Evolutionary conservation across 192 early-diverging fungal genomes (phyloP).

Genomic region (Podila epigama): DNA sequence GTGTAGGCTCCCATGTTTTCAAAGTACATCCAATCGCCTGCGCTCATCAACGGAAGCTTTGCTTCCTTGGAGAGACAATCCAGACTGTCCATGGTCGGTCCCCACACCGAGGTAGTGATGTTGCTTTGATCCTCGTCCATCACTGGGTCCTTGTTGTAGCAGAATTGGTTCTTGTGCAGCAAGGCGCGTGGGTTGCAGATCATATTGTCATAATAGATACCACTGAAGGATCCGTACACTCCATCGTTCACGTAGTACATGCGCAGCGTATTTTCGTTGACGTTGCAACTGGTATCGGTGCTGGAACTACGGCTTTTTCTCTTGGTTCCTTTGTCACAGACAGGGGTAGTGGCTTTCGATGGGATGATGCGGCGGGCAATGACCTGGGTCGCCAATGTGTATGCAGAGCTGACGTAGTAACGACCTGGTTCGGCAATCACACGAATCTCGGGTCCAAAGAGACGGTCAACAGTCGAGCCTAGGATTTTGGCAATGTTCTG

Average conservation of each 20-base stretch:
- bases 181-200: slow-evolving; percentile 64
- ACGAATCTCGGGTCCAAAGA: slow-evolving; percentile 85
- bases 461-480: slow-evolving; percentile 75
- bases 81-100: slow-evolving; percentile 99
- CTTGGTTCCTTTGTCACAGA: no score
- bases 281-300: background rate
- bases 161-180: background rate
- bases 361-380: slow-evolving; percentile 87
- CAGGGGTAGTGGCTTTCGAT: no score
- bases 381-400: slow-evolving; percentile 92
- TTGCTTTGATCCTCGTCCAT: no score
- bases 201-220: slow-evolving; percentile 96
- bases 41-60: slow-evolving; percentile 80
- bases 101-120: slow-evolving; percentile 95
- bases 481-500: slow-evolving; percentile 81
- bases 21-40: slow-evolving; percentile 97
- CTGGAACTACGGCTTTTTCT: no score
- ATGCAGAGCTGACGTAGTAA: slow-evolving; percentile 94
- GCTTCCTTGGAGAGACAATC: slow-evolving; percentile 83
- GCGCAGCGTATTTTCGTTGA: slow-evolving; percentile 4
- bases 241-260: slow-evolving; percentile 98
- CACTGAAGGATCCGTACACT: slow-evolving; percentile 98
- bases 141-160: slow-evolving; percentile 57
- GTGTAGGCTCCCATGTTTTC: slow-evolving; percentile 99
- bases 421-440: slow-evolving; percentile 99